A percentile compares a stretch with the other conserved stretches of the same genome.
phyloP scores from a whole-genome alignment of 23 red algal species.

The Cyanidioschyzon merolae region DNA sequence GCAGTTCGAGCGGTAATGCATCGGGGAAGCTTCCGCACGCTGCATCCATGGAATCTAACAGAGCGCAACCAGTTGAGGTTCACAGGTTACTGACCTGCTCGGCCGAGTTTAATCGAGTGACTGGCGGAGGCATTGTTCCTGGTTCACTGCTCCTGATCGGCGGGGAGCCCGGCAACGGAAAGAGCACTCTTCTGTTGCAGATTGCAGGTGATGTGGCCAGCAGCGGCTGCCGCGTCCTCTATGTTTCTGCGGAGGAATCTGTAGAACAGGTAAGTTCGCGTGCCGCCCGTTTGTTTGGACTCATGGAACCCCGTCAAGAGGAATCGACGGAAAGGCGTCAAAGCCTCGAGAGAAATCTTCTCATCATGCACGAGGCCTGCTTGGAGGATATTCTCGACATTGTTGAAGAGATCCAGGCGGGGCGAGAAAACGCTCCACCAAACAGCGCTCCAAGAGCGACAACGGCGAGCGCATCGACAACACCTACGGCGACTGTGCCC shows the following conservation, averaged over 20 bases:
- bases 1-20: too few relatives aligned
- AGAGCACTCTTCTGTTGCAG: conserved; percentile 21
- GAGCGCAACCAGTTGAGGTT: too few relatives aligned
- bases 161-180: conserved; percentile 21
- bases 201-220: conserved; percentile 3
- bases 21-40: too few relatives aligned
- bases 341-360: not conserved
- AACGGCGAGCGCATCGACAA: not conserved
- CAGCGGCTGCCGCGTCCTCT: not conserved
- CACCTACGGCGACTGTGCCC: not conserved
- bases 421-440: not conserved
- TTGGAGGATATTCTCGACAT: not conserved
- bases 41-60: too few relatives aligned
- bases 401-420: not conserved
- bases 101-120: conserved; percentile 13
- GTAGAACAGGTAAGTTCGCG: not conserved
- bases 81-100: not conserved
- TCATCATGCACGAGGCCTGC: not conserved
- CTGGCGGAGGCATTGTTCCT: conserved; percentile 11
- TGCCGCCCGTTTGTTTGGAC: not conserved
- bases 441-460: not conserved
- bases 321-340: not conserved
- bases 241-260: conserved; percentile 17
- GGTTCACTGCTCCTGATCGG: conserved; percentile 17
- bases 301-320: not conserved